Percentiles rank a stretch among this genome's conserved stretches.
phyloP scores from a whole-genome alignment of 768 basidiomycete genomes.

The Melanogaster broomeanus region DNA sequence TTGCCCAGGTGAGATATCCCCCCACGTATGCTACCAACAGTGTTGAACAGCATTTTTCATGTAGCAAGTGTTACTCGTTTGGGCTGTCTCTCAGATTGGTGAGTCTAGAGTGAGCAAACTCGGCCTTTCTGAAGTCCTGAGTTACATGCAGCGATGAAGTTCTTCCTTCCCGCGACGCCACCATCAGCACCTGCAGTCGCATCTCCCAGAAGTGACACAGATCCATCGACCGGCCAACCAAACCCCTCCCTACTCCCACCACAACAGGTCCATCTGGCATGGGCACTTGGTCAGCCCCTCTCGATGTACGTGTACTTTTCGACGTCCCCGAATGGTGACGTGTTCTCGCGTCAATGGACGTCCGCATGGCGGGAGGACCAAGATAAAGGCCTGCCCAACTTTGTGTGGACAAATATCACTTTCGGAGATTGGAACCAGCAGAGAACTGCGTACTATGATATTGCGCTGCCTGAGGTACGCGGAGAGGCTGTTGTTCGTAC shows the following conservation, averaged over 20 bases:
- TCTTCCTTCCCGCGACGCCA: slow-evolving; percentile 39
- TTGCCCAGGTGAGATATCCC: slow-evolving; percentile 43
- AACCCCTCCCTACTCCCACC: slow-evolving; percentile 59
- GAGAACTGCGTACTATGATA: slow-evolving; percentile 53
- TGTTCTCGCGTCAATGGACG: slow-evolving; percentile 59
- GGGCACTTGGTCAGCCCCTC: slow-evolving; percentile 60
- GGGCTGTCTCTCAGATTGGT: slow-evolving; percentile 69
- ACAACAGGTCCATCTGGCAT: slow-evolving; percentile 52
- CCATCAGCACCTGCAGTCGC: slow-evolving; percentile 29
- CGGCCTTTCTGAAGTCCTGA: neutral
- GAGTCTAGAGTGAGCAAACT: slow-evolving; percentile 16
- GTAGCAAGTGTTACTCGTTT: slow-evolving; percentile 72
- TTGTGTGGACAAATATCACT: slow-evolving; percentile 77
- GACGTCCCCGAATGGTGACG: slow-evolving; percentile 60
- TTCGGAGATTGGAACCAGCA: slow-evolving; percentile 76
- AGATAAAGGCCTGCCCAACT: slow-evolving; percentile 58
- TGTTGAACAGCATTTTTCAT: slow-evolving; percentile 6
- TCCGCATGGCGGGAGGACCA: slow-evolving; percentile 47
- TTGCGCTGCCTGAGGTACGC: slow-evolving; percentile 70
- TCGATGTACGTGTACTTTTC: slow-evolving; percentile 77
- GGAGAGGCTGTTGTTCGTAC: neutral
- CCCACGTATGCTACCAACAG: slow-evolving; percentile 4
- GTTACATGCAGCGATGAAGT: slow-evolving; percentile 42
- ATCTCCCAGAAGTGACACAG: slow-evolving; percentile 21
- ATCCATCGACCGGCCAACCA: slow-evolving; percentile 25